Evolutionary conservation across 78 protist genomes (phyloP), one percentile per base, ranked within the genome.

Genomic region (Tieghemostelium lacteum): DNA sequence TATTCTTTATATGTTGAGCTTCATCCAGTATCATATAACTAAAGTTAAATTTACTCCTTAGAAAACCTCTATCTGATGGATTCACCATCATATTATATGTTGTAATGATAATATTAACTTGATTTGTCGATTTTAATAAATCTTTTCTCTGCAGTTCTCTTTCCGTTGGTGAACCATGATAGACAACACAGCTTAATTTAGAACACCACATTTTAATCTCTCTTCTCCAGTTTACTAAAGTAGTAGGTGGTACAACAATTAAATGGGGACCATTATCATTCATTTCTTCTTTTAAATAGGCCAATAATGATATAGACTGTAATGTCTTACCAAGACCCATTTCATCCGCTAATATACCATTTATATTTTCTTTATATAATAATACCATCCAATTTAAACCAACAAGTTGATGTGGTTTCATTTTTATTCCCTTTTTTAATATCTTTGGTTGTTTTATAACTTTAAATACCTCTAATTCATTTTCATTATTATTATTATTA

Each of bases 1-100:
- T 94, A 95, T 99, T 98, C 86, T 98, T 96, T 72, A 99, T 96
- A 93, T 94, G 45, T n/a, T 99, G 99, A 36, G 99, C 99, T 72
- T 98, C 99, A 76, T 98, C 99, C 24, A 98, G 96, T 26, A 99
- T 73, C 40, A 98, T 29, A 91, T 96, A 98, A 37, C 63, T 64
- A 98, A 98, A 98, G 34, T 49, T 16, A n/a, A n/a, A n/a, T 57
- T 89, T 88, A 33, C 97, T 76, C 10, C 95, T 54, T 65, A 97
- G 95, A 39, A 87, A 52, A 28, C 29, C 22, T 24, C 67, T 85
- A 67, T 97, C 99, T 12, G 95, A 91, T 57, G 94, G 26, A 50
- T n/a, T n/a, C n/a, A n/a, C n/a, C n/a, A 61, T 95, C 28, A 95
- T 69, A 26, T 86, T 86, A 95, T 98, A 98, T 20, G 95, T 69